Evolutionary conservation across 2,329 filamentous ascomycete genomes (phyloP).

Genomic region (Aspergillus latus): DNA sequence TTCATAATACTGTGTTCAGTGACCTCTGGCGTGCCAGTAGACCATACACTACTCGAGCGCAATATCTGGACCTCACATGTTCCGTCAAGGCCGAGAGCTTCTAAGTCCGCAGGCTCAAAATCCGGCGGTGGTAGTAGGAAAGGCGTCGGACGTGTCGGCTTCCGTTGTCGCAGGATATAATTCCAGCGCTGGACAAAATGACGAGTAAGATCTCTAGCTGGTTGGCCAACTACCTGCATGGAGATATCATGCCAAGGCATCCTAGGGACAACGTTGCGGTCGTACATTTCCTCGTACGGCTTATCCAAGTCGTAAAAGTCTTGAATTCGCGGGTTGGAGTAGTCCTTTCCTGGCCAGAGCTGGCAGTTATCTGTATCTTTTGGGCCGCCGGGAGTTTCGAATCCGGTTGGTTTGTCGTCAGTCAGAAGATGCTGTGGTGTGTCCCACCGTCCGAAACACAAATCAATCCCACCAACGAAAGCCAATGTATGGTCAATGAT

Average conservation of each 20-base stretch:
- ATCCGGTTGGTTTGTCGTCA: slow-evolving; percentile 93
- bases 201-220: slow-evolving; percentile 86
- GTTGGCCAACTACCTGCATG: slow-evolving; percentile 97
- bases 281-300: slow-evolving; percentile 98
- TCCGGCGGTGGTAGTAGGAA: slow-evolving; percentile 93
- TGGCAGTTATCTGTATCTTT: slow-evolving; percentile 92
- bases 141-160: slow-evolving; percentile 88
- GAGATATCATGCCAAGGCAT: slow-evolving; percentile 99
- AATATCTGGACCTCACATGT: slow-evolving; percentile 97
- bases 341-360: slow-evolving; percentile 96
- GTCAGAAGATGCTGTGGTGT: slow-evolving; percentile 87
- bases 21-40: slow-evolving; percentile 78
- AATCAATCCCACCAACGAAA: slow-evolving; percentile 91
- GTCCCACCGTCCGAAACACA: slow-evolving; percentile 97
- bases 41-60: slow-evolving; percentile 88
- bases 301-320: slow-evolving; percentile 93
- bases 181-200: slow-evolving; percentile 99
- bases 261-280: slow-evolving; percentile 78
- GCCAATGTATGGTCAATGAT: slow-evolving; percentile 94
- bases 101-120: slow-evolving; percentile 80
- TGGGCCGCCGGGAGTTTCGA: slow-evolving; percentile 73
- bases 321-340: slow-evolving; percentile 91
- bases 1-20: slow-evolving; percentile 95
- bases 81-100: slow-evolving; percentile 82
- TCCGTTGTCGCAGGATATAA: slow-evolving; percentile 87